A percentile compares a stretch with the other conserved stretches of the same genome.
Conservation (phyloP, 352 stramenopile species). For the Phytophthora crassamura region DNA sequence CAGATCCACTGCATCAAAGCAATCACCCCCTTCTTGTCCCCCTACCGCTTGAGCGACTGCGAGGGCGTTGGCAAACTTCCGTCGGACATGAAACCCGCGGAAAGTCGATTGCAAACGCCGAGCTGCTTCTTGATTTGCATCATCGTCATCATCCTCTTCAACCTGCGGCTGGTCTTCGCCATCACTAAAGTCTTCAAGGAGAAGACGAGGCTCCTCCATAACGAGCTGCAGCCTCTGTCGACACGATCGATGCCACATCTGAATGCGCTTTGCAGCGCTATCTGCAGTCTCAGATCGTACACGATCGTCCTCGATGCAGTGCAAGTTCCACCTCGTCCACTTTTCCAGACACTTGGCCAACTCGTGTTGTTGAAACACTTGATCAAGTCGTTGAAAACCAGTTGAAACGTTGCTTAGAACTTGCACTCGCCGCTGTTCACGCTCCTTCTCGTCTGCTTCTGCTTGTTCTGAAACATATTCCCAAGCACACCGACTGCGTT, state of each 20-base stretch:
- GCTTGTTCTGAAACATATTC: slow-evolving; percentile 4
- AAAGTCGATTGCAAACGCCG: slow-evolving; percentile 72
- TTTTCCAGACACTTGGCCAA: slow-evolving; percentile 4
- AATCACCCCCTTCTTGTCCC: slow-evolving; percentile 29
- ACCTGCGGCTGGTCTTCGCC: slow-evolving; percentile 17
- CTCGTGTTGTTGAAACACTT: slow-evolving; percentile 6
- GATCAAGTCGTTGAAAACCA: slow-evolving; percentile 16
- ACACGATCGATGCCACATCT: slow-evolving; percentile 31
- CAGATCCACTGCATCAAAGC: slow-evolving; percentile 62
- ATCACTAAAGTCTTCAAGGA: slow-evolving; percentile 33
- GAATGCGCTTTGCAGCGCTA: slow-evolving; percentile 29
- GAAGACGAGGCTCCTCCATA: slow-evolving; percentile 4
- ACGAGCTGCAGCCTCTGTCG: slow-evolving; percentile 1
- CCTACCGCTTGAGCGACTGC: slow-evolving; percentile 48
- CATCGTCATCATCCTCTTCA: slow-evolving; percentile 10
- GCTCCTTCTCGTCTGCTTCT: slow-evolving; percentile 9
- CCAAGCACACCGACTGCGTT: slow-evolving; percentile 24
- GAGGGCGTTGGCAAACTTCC: slow-evolving; percentile 70
- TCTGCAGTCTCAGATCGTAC: not conserved
- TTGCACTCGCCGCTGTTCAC: not conserved
- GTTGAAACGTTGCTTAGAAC: slow-evolving; percentile 5
- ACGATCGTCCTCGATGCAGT: slow-evolving; percentile 7
- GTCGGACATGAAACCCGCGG: slow-evolving; percentile 67
- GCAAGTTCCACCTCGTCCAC: slow-evolving; percentile 18
- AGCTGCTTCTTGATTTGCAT: slow-evolving; percentile 41